Percentiles rank a stretch among this genome's conserved stretches.
phyloP scores from a whole-genome alignment of 148 eudicot species.

The Vaccinium corymbosum region DNA sequence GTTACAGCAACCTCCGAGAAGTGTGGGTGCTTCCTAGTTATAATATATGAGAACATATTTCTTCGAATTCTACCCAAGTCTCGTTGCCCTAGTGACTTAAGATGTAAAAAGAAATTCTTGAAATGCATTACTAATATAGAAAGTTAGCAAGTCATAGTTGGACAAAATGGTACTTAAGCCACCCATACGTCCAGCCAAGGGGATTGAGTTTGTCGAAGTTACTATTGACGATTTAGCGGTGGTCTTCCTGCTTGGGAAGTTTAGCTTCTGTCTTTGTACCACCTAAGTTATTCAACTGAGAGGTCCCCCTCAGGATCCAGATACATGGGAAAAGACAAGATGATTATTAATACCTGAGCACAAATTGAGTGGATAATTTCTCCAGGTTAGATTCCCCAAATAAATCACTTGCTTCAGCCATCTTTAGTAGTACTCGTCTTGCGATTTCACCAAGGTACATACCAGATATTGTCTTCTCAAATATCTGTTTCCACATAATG shows the following conservation, averaged over 20 bases:
- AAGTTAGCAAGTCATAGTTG: neutral
- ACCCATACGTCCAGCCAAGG: neutral
- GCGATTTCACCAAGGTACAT: conserved; percentile 86
- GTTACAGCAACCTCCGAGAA: neutral
- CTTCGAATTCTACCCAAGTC: neutral
- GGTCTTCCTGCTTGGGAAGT: neutral
- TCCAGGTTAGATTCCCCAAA: conserved; percentile 52
- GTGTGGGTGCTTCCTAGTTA: neutral
- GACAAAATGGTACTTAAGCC: neutral
- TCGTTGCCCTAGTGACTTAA: neutral
- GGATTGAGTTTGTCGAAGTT: neutral
- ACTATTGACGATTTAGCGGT: neutral
- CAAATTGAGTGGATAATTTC: conserved; percentile 59
- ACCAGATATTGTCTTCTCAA: conserved; percentile 81
- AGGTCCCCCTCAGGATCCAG: neutral
- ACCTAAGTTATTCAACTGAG: neutral
- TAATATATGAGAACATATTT: neutral
- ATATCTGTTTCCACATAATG: conserved; percentile 36
- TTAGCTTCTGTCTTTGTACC: neutral
- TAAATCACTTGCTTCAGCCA: conserved; percentile 56
- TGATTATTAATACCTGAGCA: conserved; percentile 33
- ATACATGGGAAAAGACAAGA: neutral
- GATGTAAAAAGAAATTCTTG: neutral
- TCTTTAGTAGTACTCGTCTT: conserved; percentile 55
- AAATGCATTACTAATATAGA: neutral